Evolutionary conservation across 768 basidiomycete species (phyloP).

Genomic region (Tulasnella sp.): DNA sequence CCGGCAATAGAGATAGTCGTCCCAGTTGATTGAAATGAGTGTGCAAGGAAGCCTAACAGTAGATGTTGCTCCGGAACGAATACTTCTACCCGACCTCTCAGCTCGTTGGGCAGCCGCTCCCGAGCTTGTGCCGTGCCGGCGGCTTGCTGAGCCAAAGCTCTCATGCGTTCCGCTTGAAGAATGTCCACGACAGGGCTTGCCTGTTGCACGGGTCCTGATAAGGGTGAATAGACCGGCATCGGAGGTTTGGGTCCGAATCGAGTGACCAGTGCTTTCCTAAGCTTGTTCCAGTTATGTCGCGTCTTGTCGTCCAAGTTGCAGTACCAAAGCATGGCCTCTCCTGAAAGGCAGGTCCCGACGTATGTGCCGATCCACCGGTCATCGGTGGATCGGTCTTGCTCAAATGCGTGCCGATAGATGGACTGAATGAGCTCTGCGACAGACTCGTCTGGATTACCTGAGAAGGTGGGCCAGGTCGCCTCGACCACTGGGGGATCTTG

Average conservation of each 20-base stretch:
- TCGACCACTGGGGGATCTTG: background rate
- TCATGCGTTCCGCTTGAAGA: background rate
- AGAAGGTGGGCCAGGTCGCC: background rate
- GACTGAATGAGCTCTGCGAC: background rate
- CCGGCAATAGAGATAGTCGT: background rate
- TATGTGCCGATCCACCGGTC: background rate
- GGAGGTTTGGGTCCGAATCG: background rate
- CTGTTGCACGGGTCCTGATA: background rate
- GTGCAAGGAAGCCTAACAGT: background rate
- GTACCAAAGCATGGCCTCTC: background rate
- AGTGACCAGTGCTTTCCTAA: background rate
- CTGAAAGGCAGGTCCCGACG: conserved; percentile 2
- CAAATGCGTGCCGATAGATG: background rate
- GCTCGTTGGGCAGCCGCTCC: background rate
- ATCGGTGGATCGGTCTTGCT: conserved; percentile 1
- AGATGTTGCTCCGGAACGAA: background rate
- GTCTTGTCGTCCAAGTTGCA: background rate
- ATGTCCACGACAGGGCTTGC: too few relatives aligned
- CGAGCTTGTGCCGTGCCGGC: background rate
- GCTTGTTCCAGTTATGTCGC: background rate
- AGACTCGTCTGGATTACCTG: background rate
- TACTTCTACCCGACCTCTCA: background rate
- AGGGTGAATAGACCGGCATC: background rate
- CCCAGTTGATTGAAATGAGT: background rate
- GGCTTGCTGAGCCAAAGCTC: background rate